Percentiles rank a stretch among this genome's conserved stretches.
Evolutionary conservation across 345 rosid species (phyloP).

Genomic region (Pugionium dolabratum): DNA sequence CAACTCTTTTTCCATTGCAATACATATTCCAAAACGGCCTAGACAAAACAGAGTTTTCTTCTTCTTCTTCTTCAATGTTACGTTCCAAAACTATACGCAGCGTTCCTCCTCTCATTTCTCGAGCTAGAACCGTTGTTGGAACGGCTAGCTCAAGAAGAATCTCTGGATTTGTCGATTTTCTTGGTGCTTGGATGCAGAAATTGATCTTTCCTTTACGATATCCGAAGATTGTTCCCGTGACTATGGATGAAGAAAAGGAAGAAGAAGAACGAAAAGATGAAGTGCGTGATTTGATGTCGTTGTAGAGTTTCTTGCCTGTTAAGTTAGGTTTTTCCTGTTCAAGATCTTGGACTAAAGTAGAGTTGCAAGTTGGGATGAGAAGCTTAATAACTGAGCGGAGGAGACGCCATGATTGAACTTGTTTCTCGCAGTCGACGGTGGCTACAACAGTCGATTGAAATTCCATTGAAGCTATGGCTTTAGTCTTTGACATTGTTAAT

Average conservation of each 20-base stretch:
- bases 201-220: conserved; percentile 60
- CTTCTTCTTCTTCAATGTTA: neutral
- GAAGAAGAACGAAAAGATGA: conserved; percentile 37
- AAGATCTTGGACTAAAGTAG: conserved; percentile 37
- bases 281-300: conserved; percentile 34
- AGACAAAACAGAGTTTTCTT: conserved; percentile 30
- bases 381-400: conserved; percentile 56
- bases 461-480: conserved; percentile 41
- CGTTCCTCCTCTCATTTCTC: conserved; percentile 66
- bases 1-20: conserved; percentile 70
- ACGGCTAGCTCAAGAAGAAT: conserved; percentile 61
- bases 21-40: conserved; percentile 58
- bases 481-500: conserved; percentile 46
- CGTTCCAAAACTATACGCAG: conserved; percentile 64
- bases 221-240: conserved; percentile 69
- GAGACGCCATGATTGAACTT: conserved; percentile 76
- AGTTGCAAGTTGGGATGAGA: conserved; percentile 65
- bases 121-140: conserved; percentile 55
- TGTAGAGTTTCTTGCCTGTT: conserved; percentile 30
- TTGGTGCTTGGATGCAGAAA: conserved; percentile 59
- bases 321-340: conserved; percentile 37
- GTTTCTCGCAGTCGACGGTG: conserved; percentile 75
- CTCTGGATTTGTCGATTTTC: conserved; percentile 46
- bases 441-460: conserved; percentile 45
- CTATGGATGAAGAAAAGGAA: conserved; percentile 41